Base-by-base conservation (phyloP, 208 protist species). In the Trypanosoma platydactyli region DNA sequence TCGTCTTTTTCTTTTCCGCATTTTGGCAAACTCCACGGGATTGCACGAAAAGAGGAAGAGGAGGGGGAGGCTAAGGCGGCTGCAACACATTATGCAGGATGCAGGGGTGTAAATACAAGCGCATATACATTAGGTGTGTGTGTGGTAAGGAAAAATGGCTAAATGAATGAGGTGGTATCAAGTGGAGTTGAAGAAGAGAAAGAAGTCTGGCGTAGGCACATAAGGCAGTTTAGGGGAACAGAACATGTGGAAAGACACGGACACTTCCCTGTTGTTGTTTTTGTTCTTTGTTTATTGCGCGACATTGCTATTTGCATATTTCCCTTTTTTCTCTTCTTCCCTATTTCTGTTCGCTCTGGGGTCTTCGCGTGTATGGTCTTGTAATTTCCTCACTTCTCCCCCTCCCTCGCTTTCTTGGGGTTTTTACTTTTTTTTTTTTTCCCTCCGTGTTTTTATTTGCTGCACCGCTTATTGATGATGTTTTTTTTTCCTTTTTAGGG, bases 401-500 rank as follows among this genome's bases (percentile, higher is more conserved):
- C 27, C 49, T 38, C 22, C 13, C 13, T 53, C 24, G 48, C 24
- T 61, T 61, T 45, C 18, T 44, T 61, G 22, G 1, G 3, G 9
- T 63, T 61, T 64, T 38, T 52, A 13, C 15, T 55, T 58, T 66
- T 54, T 44, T 42, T 58, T 49, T 54, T 44, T 44, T 22, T 58
- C 52, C 40, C 27, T 57, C 0, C 18, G 18, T 55, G 27, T 46
- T n/a, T 45, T 44, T 59, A 2, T 25, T 44, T 15, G 20, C 6
- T 58, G 3, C 5, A 58, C 18, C n/a, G 30, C n/a, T 15, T 6
- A 27, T 15, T 44, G 52, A 15, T 29, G 52, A 38, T 25, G 33
- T 18, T 15, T 22, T 38, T 20, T 22, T 45, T 65, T 58, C 3
- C 5, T 42, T 5, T 29, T 18, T 49, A 49, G n/a, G n/a, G n/a